These are phyloP conservation scores for Mycena floridula DNA, from an alignment of 768 basidiomycete genomes.

Conservation along the genomic window DNA sequence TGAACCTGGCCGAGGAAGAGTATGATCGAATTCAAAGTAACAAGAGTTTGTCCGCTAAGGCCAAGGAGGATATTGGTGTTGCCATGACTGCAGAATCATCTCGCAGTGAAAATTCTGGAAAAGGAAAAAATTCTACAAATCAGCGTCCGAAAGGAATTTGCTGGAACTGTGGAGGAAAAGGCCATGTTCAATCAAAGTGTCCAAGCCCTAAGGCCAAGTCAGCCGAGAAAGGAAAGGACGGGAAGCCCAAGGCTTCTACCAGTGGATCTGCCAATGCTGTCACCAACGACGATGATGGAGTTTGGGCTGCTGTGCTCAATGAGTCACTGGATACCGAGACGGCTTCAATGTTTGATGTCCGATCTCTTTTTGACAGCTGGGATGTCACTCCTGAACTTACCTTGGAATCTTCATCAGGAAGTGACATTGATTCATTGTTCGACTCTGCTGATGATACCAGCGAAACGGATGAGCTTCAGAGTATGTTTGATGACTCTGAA, in stretches of 20 bases:
- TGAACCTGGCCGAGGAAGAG: neutral
- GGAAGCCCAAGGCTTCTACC: neutral
- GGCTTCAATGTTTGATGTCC: neutral
- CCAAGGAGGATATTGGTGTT: slow-evolving; percentile 14
- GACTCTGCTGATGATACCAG: neutral
- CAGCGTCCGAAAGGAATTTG: slow-evolving; percentile 11
- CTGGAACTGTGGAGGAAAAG: slow-evolving; percentile 22
- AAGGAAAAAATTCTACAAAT: slow-evolving; percentile 2
- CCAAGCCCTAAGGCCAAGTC: slow-evolving; percentile 1
- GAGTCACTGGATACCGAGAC: too few species aligned
- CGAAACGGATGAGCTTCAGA: neutral
- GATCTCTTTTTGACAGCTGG: neutral
- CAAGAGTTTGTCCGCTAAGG: neutral
- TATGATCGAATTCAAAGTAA: slow-evolving; percentile 4
- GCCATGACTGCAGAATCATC: slow-evolving; percentile 11
- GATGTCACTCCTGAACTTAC: neutral
- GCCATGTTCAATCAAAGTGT: slow-evolving; percentile 19
- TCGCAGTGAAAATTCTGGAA: slow-evolving; percentile 3
- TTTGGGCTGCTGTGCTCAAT: neutral
- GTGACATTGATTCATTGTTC: neutral
- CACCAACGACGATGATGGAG: neutral
- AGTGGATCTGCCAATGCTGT: neutral
- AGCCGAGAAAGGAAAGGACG: neutral
- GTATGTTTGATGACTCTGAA: slow-evolving; percentile 18
- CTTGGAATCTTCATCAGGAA: neutral